Base-by-base conservation (phyloP, 164 flowering plant species). In the Cinnamomum micranthum region DNA sequence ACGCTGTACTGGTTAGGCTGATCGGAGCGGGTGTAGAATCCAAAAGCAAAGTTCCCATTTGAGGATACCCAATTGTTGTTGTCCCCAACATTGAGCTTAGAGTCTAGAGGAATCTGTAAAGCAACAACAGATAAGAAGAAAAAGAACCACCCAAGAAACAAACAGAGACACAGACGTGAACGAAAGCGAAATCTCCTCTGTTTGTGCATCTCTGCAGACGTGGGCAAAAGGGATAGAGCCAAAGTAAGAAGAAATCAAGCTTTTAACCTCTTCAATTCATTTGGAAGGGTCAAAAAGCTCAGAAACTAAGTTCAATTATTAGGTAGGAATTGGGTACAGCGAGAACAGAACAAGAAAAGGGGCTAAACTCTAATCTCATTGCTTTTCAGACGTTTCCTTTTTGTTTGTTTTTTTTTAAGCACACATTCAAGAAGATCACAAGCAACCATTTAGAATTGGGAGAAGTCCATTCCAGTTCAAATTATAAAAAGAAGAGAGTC, bases 1-100 rank as follows among this genome's bases (percentile, higher is more conserved):
- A 83, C 71, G 33, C 85, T 82, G 59, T 80, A 86, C 78, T 74
- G 86, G 77, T 82, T 74, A 3, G 85, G 82, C 68, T 80, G 82
- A 63, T 80, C 85, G 28, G 80, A 78, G 69, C 55, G 65, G 76
- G 83, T 84, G 76, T 84, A 87, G 84, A 88, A 90, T 50, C 90
- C 91, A n/a, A 90, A 71, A 10, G 91, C 88, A 73, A 90, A 91
- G 81, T 83, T 82, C 60, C 91, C 89, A 79, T 85, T 85, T 23
- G 92, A 75, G 47, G 94, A 90, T 64, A 85, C 81, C 97, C 97
- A 92, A 4, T 19, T 78, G 27, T 83, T 73, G 15, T 79, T 87
- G 19, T 80, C 89, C 15, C n/a, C 79, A 9, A 82, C 86, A 47
- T 83, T 74, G 62, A 91, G 79, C 72, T 76, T 85, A 47, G 93